Conservation (phyloP, 352 stramenopile genomes). For the Phytophthora palmivora region DNA sequence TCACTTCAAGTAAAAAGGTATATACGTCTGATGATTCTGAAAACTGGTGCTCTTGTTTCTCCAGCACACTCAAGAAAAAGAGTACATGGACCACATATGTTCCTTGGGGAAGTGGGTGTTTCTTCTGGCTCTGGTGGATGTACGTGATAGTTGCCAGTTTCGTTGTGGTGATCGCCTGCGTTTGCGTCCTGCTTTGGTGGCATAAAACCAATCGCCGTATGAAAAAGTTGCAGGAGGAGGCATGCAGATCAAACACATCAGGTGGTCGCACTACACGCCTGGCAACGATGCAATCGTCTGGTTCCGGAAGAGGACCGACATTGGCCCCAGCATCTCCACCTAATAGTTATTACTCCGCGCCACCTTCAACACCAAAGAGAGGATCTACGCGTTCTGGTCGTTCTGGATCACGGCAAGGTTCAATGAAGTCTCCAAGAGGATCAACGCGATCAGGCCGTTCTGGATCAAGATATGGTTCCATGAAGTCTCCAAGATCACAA, state of each 20-base stretch:
- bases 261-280: conserved; percentile 33
- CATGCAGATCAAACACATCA: conserved; percentile 10
- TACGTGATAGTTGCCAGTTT: conserved; percentile 76
- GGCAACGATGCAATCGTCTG: conserved; percentile 37
- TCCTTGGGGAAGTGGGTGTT: conserved; percentile 70
- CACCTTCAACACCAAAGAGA: conserved; percentile 23
- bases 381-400: conserved; percentile 11
- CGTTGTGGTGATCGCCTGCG: conserved; percentile 61
- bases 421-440: too few relatives aligned
- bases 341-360: conserved; percentile 25
- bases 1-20: conserved; percentile 80
- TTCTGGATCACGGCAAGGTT: too few relatives aligned
- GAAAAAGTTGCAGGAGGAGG: conserved; percentile 50
- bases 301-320: conserved; percentile 23
- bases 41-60: conserved; percentile 81
- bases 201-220: conserved; percentile 51
- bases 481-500: conserved; percentile 26
- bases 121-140: conserved; percentile 90
- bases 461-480: conserved; percentile 20
- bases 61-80: conserved; percentile 60
- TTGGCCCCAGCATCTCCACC: conserved; percentile 35
- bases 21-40: conserved; percentile 47
- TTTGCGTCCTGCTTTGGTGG: conserved; percentile 70
- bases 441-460: background rate
- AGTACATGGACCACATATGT: conserved; percentile 60